These are phyloP conservation scores for Poronia punctata DNA, from an alignment of 495 filamentous ascomycete species.

Conservation along the genomic window DNA sequence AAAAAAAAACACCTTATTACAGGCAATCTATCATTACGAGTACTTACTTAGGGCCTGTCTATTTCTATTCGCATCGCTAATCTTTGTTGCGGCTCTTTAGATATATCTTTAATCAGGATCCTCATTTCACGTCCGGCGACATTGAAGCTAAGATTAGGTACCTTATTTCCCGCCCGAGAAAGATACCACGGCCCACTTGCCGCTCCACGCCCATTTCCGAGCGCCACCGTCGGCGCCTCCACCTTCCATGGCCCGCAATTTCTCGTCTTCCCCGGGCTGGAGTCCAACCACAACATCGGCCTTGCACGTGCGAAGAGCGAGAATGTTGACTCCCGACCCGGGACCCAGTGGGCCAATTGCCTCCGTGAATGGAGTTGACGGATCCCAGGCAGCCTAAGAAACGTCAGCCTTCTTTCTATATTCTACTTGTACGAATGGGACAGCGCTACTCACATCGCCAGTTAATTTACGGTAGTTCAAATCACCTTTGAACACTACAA, in stretches of 20 bases:
- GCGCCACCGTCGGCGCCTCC: conserved; percentile 62
- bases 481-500: conserved; percentile 97
- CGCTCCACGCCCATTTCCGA: conserved; percentile 94
- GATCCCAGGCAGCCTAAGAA: conserved; percentile 68
- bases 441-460: conserved; percentile 61
- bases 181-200: conserved; percentile 93
- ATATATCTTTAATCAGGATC: no score
- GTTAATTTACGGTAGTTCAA: conserved; percentile 90
- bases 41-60: no score
- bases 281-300: conserved; percentile 92
- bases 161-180: conserved; percentile 51
- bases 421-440: not conserved
- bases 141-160: no score
- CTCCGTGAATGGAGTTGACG: conserved; percentile 75
- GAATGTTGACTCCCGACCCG: conserved; percentile 68
- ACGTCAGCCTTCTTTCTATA: conserved; percentile 13
- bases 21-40: no score
- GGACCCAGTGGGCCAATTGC: conserved; percentile 84
- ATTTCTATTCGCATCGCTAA: no score
- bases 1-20: no score
- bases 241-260: conserved; percentile 56
- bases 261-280: conserved; percentile 71
- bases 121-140: no score
- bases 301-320: conserved; percentile 90
- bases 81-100: no score